Base-by-base conservation (phyloP, 2,329 filamentous ascomycete genomes). In the Trichoderma asperellum region DNA sequence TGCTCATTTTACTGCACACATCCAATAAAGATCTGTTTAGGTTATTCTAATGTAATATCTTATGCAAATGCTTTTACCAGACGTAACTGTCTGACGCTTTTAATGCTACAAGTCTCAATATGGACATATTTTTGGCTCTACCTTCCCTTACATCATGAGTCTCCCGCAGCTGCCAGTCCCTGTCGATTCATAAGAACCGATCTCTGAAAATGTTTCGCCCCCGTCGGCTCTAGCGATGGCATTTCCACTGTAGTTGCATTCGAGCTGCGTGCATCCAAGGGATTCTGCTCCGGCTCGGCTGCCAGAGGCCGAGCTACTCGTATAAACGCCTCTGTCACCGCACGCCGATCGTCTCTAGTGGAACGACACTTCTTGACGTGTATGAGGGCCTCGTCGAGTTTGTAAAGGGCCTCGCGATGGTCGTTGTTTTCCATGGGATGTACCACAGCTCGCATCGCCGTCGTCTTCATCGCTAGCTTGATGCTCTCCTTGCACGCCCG, bases 401-500 rank as follows among this genome's bases (percentile, higher is more conserved):
- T 52, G 1, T 71, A 56, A 7, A 80, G 69, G 5, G 73, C 75
- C 24, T 74, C 58, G 29, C 71, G 72, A 27, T 79, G 77, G 18
- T 59, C 35, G 12, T 61, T 49, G n/a, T 60, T 68, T 14, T 72
- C 58, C 18, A 69, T 5, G 6, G 59, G 24, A 52, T 70, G 56
- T 3, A 63, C 73, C 5, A 73, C 68, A 5, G 72, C 73, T 21
- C 78, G 76, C 66, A 72, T 73, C 24, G 76, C 76, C 35, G 77
- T 71, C 21, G 74, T 74, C 72, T 80, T 80, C 74, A 81, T 80
- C 10, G 78, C 79, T 29, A 77, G 72, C 70, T 81, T 81, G 73
- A 81, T 74, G n/a, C 75, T 78, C 68, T 79, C 76, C 65, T 81
- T 80, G 72, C 79, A 81, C 43, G 74, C 74, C 43, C 74, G 76